Evolutionary conservation across 805 yeast species (phyloP).

Genomic region (Candida wancherniae): DNA sequence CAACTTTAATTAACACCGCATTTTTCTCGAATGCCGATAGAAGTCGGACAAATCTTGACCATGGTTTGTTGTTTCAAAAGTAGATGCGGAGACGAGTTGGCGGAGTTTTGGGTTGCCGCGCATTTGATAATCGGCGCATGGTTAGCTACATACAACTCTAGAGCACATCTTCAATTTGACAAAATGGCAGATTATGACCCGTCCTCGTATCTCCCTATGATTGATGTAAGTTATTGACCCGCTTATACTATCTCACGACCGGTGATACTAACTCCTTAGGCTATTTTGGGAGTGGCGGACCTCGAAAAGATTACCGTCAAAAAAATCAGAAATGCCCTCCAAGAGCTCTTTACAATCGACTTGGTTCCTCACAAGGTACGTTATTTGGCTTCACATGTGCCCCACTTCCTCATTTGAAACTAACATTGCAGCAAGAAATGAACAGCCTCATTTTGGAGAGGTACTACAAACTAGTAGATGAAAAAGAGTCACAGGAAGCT

Average conservation of each 20-base stretch:
- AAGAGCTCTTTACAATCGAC: conserved; percentile 58
- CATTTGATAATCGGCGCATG: too few species aligned
- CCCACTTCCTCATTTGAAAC: conserved; percentile 3
- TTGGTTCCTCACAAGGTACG: conserved; percentile 43
- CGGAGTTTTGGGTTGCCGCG: too few species aligned
- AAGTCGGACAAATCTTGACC: too few species aligned
- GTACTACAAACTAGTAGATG: conserved; percentile 45
- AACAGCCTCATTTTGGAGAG: conserved; percentile 58
- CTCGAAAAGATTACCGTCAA: conserved; percentile 67
- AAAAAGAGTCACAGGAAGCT: conserved; percentile 26
- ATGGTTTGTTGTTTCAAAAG: too few species aligned
- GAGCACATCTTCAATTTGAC: too few species aligned
- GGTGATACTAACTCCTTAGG: conserved; percentile 37
- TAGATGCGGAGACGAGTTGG: too few species aligned
- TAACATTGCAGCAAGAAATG: conserved; percentile 45
- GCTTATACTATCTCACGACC: background rate
- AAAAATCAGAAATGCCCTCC: conserved; percentile 66
- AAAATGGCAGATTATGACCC: conserved; percentile 7
- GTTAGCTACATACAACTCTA: too few species aligned
- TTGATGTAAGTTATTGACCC: conserved; percentile 14
- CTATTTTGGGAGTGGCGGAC: conserved; percentile 68
- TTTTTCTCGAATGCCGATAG: too few species aligned
- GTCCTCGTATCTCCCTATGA: conserved; percentile 13
- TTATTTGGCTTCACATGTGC: too few species aligned
- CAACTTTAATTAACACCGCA: too few species aligned